These are phyloP conservation scores for Zygosaccharomyces pseudorouxii DNA, from an alignment of 805 yeast genomes.

Conservation along the genomic window DNA sequence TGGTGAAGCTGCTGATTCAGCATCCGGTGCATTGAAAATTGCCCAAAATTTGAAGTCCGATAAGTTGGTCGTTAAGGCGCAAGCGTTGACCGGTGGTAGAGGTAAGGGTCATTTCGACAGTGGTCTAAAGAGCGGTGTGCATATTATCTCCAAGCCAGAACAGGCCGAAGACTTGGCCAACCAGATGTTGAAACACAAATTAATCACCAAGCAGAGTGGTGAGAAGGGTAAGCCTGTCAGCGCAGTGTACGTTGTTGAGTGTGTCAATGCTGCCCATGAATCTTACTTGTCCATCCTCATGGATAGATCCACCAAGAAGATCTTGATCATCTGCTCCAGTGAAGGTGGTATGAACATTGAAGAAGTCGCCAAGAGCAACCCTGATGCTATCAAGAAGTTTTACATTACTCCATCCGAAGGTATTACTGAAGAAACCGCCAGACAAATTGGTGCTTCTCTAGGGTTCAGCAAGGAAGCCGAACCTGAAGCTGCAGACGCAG, in stretches of 20 bases:
- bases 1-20: conserved; percentile 87
- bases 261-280: conserved; percentile 90
- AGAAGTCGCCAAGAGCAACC: conserved; percentile 91
- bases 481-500: conserved; percentile 82
- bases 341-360: conserved; percentile 99
- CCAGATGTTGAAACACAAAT: conserved; percentile 87
- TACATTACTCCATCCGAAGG: conserved; percentile 73
- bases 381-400: conserved; percentile 87
- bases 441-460: conserved; percentile 68
- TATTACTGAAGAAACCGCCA: conserved; percentile 72
- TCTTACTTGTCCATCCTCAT: conserved; percentile 90
- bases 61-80: conserved; percentile 92
- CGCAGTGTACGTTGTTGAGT: conserved; percentile 92
- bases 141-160: conserved; percentile 76
- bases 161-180: conserved; percentile 83
- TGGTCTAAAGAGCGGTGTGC: conserved; percentile 96
- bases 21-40: conserved; percentile 78
- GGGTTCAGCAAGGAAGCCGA: conserved; percentile 77
- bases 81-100: conserved; percentile 98
- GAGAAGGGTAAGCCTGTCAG: conserved; percentile 95
- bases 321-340: conserved; percentile 90
- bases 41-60: conserved; percentile 67
- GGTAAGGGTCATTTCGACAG: conserved; percentile 98
- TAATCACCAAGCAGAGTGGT: conserved; percentile 97
- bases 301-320: conserved; percentile 88